Percentiles rank a stretch among this genome's conserved stretches.
Conservation (phyloP, 2,329 filamentous ascomycete genomes). For the Fonsecaea pedrosoi region DNA sequence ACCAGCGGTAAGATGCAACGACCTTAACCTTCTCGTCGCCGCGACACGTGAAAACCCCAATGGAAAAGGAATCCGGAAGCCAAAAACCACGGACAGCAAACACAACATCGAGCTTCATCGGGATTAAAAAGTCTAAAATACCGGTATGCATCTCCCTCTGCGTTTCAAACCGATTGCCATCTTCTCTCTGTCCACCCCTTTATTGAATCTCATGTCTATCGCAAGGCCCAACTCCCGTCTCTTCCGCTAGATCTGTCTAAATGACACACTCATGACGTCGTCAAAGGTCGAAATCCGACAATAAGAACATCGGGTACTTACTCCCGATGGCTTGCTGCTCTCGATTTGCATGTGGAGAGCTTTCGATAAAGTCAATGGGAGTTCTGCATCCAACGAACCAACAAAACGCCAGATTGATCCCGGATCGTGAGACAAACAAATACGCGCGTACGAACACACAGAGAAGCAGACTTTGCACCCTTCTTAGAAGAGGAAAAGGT, state of each 20-base stretch:
- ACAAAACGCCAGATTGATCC: not conserved
- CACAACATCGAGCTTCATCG: too few relatives aligned
- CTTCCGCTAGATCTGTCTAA: conserved; percentile 3
- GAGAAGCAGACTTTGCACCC: not conserved
- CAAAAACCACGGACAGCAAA: too few relatives aligned
- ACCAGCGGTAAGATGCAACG: not conserved
- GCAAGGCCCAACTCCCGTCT: not conserved
- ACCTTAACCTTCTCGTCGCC: not conserved
- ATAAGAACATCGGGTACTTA: not conserved
- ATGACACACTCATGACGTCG: not conserved
- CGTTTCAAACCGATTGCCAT: not conserved
- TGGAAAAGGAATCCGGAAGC: too few relatives aligned
- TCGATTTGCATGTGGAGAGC: not conserved
- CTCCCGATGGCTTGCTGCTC: not conserved
- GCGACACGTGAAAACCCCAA: too few relatives aligned
- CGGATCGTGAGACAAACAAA: not conserved
- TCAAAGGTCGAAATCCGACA: not conserved
- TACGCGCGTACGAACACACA: too few relatives aligned
- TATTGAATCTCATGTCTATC: not conserved
- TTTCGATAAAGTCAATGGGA: not conserved
- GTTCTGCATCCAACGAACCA: not conserved
- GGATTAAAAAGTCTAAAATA: not conserved
- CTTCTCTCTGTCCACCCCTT: not conserved
- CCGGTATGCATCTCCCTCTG: too few relatives aligned
- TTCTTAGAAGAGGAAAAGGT: not conserved